Percentiles rank a stretch among this genome's conserved stretches.
These are phyloP conservation scores for Candida krabiensis DNA, from an alignment of 805 yeast genomes.

Conservation along the genomic window DNA sequence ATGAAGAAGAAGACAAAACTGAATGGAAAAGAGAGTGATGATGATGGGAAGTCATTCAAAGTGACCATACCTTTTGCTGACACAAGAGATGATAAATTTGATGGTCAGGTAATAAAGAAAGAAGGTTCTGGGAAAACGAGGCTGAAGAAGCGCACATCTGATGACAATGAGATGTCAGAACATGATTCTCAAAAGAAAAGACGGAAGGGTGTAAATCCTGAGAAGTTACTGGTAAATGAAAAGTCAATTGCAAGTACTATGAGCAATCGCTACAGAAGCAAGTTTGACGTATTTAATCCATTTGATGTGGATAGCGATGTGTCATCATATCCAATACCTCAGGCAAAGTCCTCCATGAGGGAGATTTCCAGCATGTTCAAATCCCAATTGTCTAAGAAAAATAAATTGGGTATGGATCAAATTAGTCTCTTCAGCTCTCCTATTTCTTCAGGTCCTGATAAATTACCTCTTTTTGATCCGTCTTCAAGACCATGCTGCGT, in stretches of 20 bases:
- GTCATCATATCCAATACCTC: slow-evolving; percentile 17
- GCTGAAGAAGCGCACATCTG: slow-evolving; percentile 4
- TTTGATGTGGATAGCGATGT: slow-evolving; percentile 11
- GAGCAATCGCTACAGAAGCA: slow-evolving; percentile 25
- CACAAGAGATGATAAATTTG: slow-evolving; percentile 8
- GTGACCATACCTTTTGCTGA: slow-evolving; percentile 22
- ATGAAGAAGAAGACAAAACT: slow-evolving; percentile 10
- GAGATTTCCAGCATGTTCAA: slow-evolving; percentile 24
- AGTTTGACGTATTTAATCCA: slow-evolving; percentile 25
- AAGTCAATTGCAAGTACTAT: slow-evolving; percentile 9
- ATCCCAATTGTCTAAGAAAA: slow-evolving; percentile 13
- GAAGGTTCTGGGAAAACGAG: slow-evolving; percentile 6
- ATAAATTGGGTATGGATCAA: slow-evolving; percentile 9
- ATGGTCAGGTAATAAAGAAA: slow-evolving; percentile 4
- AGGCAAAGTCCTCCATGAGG: slow-evolving; percentile 21
- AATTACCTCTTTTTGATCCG: slow-evolving; percentile 24
- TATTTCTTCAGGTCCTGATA: slow-evolving; percentile 3
- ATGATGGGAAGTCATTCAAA: slow-evolving; percentile 12
- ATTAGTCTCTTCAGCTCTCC: not conserved
- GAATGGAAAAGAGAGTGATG: slow-evolving; percentile 1
- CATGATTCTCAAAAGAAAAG: slow-evolving; percentile 1
- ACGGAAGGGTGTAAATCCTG: not conserved
- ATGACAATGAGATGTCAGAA: not conserved
- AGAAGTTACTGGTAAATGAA: not conserved
- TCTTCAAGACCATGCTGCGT: slow-evolving; percentile 51